Conservation (phyloP, 2,329 filamentous ascomycete genomes). For the Simplicillium sp. region DNA sequence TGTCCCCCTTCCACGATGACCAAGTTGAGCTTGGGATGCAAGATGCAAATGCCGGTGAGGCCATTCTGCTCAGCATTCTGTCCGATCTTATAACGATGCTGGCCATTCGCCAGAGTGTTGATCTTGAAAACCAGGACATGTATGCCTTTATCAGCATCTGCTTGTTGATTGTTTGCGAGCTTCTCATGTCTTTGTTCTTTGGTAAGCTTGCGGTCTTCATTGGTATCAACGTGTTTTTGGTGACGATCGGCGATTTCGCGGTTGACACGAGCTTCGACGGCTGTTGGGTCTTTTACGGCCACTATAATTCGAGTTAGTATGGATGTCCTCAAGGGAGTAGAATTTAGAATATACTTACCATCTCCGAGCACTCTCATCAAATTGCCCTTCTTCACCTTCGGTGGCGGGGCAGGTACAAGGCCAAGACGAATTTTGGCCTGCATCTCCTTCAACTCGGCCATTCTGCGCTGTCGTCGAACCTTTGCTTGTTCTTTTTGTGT, state of each 20-base stretch:
- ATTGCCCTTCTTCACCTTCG: conserved; percentile 95
- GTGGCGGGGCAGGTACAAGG: conserved; percentile 78
- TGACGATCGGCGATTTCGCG: conserved; percentile 83
- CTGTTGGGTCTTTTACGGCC: conserved; percentile 89
- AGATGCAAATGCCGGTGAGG: conserved; percentile 82
- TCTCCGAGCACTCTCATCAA: conserved; percentile 95
- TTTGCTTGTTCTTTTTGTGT: conserved; percentile 89
- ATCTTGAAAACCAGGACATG: conserved; percentile 84
- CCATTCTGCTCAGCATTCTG: conserved; percentile 85
- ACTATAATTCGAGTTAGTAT: conserved; percentile 17
- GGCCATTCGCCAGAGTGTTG: conserved; percentile 78
- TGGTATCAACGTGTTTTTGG: conserved; percentile 65
- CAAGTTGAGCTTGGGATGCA: conserved; percentile 82
- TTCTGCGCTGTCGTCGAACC: conserved; percentile 76
- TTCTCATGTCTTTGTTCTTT: conserved; percentile 86
- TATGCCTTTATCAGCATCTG: conserved; percentile 80
- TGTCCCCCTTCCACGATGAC: conserved; percentile 87
- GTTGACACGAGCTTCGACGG: conserved; percentile 90
- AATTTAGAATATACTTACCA: conserved; percentile 31
- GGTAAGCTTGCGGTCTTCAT: conserved; percentile 78
- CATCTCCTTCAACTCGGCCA: conserved; percentile 89
- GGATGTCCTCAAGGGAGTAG: neutral
- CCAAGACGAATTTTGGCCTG: conserved; percentile 93
- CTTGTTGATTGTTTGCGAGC: conserved; percentile 69
- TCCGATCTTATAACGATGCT: conserved; percentile 87